Percentiles rank a stretch among this genome's conserved stretches.
Evolutionary conservation across 495 filamentous ascomycete genomes (phyloP).

Genomic region (Penicillium flavigenum): DNA sequence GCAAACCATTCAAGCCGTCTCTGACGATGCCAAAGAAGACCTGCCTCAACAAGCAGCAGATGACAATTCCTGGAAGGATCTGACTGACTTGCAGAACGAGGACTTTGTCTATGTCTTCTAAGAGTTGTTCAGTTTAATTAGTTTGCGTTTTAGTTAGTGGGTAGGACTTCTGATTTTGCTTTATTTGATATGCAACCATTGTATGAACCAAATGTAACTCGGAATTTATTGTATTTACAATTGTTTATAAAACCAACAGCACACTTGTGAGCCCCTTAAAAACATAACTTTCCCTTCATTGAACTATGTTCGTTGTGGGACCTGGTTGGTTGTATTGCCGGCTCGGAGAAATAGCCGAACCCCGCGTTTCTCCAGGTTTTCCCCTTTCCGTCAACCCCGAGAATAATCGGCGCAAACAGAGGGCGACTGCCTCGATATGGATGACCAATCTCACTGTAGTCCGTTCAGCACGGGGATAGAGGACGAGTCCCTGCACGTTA

Average conservation of each 20-base stretch:
- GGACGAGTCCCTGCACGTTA: constrained; percentile 27
- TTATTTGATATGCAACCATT: neutral
- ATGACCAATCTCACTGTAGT: neutral
- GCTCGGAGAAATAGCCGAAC: constrained; percentile 29
- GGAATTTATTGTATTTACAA: neutral
- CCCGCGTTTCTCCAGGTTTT: constrained; percentile 34
- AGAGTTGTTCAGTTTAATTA: neutral
- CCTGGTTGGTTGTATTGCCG: constrained; percentile 9
- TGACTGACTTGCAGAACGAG: constrained; percentile 56
- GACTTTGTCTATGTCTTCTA: constrained; percentile 62
- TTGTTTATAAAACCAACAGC: neutral
- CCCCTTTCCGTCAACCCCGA: constrained; percentile 11
- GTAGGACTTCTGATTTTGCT: neutral
- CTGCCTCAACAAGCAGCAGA: constrained; percentile 41
- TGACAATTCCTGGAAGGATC: constrained; percentile 54
- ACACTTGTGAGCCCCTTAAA: neutral
- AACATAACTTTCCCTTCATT: neutral
- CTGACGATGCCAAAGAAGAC: constrained; percentile 39
- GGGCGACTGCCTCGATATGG: neutral
- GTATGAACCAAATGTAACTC: neutral
- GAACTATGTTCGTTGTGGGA: neutral
- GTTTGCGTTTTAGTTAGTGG: neutral
- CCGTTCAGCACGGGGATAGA: constrained; percentile 18
- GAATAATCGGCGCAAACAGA: neutral
- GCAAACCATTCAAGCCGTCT: constrained; percentile 41